A percentile compares a stretch with the other conserved stretches of the same genome.
Conservation (phyloP, 345 rosid genomes). For the Citrus reticulata region DNA sequence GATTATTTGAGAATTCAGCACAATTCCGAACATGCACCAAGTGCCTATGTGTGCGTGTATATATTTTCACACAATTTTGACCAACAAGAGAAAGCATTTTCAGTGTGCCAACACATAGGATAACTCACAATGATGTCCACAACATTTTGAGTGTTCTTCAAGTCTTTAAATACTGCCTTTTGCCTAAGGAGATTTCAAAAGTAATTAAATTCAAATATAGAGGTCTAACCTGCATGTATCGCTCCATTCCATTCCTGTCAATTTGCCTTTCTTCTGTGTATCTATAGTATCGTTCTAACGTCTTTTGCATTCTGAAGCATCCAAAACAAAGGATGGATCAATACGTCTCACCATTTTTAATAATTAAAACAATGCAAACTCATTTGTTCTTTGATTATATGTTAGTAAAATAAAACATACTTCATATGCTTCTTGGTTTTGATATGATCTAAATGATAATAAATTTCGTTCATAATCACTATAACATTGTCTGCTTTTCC, state of each 20-base stretch:
- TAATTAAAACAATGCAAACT: neutral
- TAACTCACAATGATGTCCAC: neutral
- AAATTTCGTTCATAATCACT: neutral
- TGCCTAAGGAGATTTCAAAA: neutral
- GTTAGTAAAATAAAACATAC: neutral
- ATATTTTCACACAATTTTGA: too few relatives aligned
- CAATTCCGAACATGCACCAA: too few relatives aligned
- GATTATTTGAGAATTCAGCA: too few relatives aligned
- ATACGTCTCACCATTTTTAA: neutral
- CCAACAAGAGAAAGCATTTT: too few relatives aligned
- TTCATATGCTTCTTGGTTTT: neutral
- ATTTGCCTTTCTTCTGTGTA: constrained; percentile 22
- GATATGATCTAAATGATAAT: neutral
- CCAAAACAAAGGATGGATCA: constrained; percentile 5
- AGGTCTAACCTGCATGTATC: constrained; percentile 38
- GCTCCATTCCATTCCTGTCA: constrained; percentile 21
- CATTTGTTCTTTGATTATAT: neutral
- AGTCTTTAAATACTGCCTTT: neutral
- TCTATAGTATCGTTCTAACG: constrained; percentile 38
- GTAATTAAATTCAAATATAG: neutral
- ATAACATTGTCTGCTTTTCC: neutral
- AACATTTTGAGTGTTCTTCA: neutral
- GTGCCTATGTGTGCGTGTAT: too few relatives aligned
- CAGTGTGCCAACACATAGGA: neutral
- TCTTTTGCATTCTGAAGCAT: constrained; percentile 37